These are phyloP conservation scores for Silene conica DNA, from an alignment of 148 eudicot species.

Conservation along the genomic window DNA sequence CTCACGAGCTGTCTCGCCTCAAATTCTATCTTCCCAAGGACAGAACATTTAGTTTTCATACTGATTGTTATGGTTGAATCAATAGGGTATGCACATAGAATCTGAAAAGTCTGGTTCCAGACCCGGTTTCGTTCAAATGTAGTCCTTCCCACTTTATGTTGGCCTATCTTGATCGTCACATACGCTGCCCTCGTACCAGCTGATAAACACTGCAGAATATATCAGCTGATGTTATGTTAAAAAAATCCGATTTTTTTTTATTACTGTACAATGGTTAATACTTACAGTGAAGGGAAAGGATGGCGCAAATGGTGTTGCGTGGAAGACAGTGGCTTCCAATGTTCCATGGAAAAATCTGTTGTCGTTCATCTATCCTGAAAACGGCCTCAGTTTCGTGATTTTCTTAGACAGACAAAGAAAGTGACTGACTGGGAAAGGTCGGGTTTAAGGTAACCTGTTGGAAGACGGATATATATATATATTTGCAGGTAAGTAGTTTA, in stretches of 20 bases:
- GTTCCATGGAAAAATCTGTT: conserved; percentile 76
- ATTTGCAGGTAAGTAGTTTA: conserved; percentile 22
- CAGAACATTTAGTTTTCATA: conserved; percentile 53
- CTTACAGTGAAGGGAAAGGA: conserved; percentile 59
- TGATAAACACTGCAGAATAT: conserved; percentile 69
- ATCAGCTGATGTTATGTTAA: too few relatives aligned
- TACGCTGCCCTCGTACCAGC: conserved; percentile 48
- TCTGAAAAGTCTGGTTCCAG: conserved; percentile 91
- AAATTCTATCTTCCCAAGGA: conserved; percentile 57
- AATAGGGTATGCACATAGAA: conserved; percentile 76
- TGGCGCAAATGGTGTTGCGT: conserved; percentile 54
- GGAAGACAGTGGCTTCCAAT: conserved; percentile 79
- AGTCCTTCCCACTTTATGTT: conserved; percentile 64
- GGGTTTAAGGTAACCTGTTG: conserved; percentile 7
- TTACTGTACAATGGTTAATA: too few relatives aligned
- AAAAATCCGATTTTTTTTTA: too few relatives aligned
- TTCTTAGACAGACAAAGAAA: background rate
- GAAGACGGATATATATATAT: conserved; percentile 18
- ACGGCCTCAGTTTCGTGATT: conserved; percentile 2
- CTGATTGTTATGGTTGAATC: conserved; percentile 61
- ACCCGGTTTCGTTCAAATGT: conserved; percentile 47
- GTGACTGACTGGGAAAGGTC: conserved; percentile 5
- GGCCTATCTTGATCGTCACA: conserved; percentile 67
- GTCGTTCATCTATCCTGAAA: conserved; percentile 37
- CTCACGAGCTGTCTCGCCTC: conserved; percentile 47